Conservation (phyloP, 1,139 yeast species). For the Geotrichum aggregatum region DNA sequence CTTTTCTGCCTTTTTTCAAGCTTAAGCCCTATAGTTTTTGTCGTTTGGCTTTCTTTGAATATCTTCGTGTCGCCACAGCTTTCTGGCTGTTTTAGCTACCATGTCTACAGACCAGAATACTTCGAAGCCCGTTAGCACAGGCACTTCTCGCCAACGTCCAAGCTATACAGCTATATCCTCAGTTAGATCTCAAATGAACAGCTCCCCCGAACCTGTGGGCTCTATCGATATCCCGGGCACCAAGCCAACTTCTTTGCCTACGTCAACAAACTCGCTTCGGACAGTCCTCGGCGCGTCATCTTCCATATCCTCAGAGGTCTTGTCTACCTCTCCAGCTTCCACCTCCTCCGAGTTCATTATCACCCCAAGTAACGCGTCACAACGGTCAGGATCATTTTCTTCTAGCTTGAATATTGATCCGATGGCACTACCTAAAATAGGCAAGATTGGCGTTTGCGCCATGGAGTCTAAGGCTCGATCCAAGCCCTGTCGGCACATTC, state of each 20-base stretch:
- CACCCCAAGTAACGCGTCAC: conserved; percentile 1
- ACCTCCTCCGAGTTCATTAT: conserved; percentile 8
- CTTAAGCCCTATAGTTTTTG: no score
- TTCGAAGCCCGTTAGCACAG: not conserved
- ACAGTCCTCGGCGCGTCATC: conserved; percentile 1
- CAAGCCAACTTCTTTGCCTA: not conserved
- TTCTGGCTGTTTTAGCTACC: not conserved
- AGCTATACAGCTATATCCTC: conserved; percentile 17
- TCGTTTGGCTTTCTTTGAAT: not conserved
- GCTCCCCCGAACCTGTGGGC: conserved; percentile 8
- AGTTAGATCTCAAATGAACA: conserved; percentile 11
- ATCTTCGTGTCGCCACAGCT: not conserved
- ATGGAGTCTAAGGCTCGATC: conserved; percentile 96
- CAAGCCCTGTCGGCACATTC: conserved; percentile 89
- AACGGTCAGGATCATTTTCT: conserved; percentile 16
- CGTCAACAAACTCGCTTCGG: conserved; percentile 3
- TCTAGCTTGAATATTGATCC: conserved; percentile 7
- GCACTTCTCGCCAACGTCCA: conserved; percentile 2
- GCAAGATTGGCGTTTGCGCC: conserved; percentile 97
- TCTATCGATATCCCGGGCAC: conserved; percentile 14
- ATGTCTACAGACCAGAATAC: not conserved
- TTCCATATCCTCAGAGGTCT: conserved; percentile 1
- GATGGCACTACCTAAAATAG: conserved; percentile 57
- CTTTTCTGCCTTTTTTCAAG: not conserved
- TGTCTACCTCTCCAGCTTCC: conserved; percentile 14